Evolutionary conservation across 257 asterid species (phyloP).

Genomic region (Solanum tarijense): DNA sequence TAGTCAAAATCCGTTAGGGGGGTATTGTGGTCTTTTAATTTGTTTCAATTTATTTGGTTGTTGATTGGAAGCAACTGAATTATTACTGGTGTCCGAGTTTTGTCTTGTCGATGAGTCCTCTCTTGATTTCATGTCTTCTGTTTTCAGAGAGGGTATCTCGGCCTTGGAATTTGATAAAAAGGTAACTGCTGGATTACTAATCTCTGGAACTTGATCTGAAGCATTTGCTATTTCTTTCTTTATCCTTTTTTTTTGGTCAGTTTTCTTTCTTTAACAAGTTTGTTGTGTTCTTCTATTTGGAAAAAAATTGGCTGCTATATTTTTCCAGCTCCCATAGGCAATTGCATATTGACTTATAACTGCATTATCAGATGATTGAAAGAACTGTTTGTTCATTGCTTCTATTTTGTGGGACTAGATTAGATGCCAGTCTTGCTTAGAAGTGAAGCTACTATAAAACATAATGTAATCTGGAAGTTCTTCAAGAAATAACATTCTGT

Average conservation of each 20-base stretch:
- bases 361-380: not conserved
- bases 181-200: conserved; percentile 31
- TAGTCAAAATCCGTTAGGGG: not conserved
- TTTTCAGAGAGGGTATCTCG: conserved; percentile 61
- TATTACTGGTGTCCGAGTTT: not conserved
- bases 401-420: not conserved
- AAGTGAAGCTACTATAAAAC: not conserved
- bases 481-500: not conserved
- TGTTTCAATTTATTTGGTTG: not conserved
- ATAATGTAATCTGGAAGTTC: not conserved
- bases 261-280: not conserved
- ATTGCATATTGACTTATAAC: not conserved
- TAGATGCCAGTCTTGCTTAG: not conserved
- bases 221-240: not conserved
- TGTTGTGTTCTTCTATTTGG: not conserved
- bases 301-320: not conserved
- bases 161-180: conserved; percentile 82
- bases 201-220: not conserved
- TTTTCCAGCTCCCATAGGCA: not conserved
- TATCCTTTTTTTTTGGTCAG: not conserved
- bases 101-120: not conserved
- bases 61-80: not conserved
- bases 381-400: not conserved
- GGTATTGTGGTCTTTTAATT: not conserved
- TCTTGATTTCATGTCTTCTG: conserved; percentile 3